Evolutionary conservation across 1,284 basidiomycete species (phyloP).

Genomic region (Albatrellus sp.): DNA sequence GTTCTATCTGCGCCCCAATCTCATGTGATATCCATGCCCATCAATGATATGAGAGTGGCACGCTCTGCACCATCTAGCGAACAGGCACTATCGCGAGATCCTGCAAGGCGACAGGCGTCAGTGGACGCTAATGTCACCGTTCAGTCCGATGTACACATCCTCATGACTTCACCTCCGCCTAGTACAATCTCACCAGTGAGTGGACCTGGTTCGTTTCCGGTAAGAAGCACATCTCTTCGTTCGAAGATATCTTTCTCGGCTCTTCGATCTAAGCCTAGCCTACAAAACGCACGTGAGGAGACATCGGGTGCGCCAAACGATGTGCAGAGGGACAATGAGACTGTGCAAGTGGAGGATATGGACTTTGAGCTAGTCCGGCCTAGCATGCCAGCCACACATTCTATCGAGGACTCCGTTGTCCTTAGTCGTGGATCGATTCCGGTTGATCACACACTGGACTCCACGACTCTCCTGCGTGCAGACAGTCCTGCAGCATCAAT

Average conservation of each 20-base stretch:
- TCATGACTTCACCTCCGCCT: slow-evolving; percentile 11
- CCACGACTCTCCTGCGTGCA: slow-evolving; percentile 21
- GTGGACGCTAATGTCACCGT: slow-evolving; percentile 13
- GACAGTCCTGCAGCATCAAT: slow-evolving; percentile 40
- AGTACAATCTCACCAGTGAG: background rate
- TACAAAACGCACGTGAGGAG: slow-evolving; percentile 21
- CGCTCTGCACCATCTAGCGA: background rate
- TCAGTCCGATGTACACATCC: slow-evolving; percentile 13
- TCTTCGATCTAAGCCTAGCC: slow-evolving; percentile 31
- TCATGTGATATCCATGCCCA: too few relatives aligned
- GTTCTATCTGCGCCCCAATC: too few relatives aligned
- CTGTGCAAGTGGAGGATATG: slow-evolving; percentile 62
- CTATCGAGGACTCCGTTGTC: slow-evolving; percentile 42
- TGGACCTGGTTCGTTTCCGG: slow-evolving; percentile 6
- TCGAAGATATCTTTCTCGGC: slow-evolving; percentile 48
- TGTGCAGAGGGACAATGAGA: slow-evolving; percentile 23
- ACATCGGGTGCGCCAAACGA: slow-evolving; percentile 14
- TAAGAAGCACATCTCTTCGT: slow-evolving; percentile 28
- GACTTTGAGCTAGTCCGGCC: slow-evolving; percentile 70
- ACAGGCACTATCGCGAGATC: slow-evolving; percentile 1
- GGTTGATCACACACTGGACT: slow-evolving; percentile 14
- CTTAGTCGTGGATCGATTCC: slow-evolving; percentile 19
- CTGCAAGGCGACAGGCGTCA: slow-evolving; percentile 11
- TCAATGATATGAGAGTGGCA: too few relatives aligned
- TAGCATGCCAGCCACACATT: slow-evolving; percentile 30